A percentile compares a stretch with the other conserved stretches of the same genome.
These are phyloP conservation scores for Tetratostichococcus sp. DNA, from an alignment of 139 green algal species.

Conservation along the genomic window DNA sequence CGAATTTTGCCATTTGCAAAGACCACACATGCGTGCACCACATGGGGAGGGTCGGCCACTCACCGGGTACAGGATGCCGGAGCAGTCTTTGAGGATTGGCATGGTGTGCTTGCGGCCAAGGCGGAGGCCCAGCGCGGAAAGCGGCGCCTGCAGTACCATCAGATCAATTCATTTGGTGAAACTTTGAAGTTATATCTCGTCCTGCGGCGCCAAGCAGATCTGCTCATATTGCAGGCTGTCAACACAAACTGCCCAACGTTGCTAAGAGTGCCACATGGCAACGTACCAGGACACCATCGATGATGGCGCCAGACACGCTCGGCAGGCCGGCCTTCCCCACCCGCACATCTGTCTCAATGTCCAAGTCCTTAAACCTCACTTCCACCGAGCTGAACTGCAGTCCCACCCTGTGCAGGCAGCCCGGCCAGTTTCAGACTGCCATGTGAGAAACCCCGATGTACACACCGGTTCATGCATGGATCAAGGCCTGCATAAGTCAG, in stretches of 20 bases:
- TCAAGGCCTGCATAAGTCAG: not conserved
- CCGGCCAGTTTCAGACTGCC: too few relatives aligned
- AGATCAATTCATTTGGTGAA: too few relatives aligned
- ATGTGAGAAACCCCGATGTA: not conserved
- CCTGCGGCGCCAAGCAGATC: too few relatives aligned
- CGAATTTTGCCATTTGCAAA: too few relatives aligned
- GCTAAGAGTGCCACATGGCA: too few relatives aligned
- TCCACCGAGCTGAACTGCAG: conserved; percentile 12
- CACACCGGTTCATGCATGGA: not conserved
- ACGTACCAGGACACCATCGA: not conserved
- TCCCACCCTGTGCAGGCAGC: conserved; percentile 7
- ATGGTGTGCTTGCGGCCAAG: not conserved
- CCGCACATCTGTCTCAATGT: not conserved
- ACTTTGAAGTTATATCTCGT: too few relatives aligned
- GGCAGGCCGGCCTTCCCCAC: not conserved
- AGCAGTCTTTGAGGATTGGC: not conserved
- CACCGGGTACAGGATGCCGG: conserved; percentile 3
- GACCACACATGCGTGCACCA: too few relatives aligned
- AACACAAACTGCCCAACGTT: too few relatives aligned
- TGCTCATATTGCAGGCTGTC: not conserved
- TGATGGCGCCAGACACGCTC: not conserved
- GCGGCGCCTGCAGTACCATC: not conserved
- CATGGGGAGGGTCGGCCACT: too few relatives aligned
- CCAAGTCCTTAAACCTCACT: conserved; percentile 9
- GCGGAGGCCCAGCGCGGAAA: not conserved